Evolutionary conservation across 176 grass and related monocot species (phyloP).

Genomic region (Cocos nucifera): DNA sequence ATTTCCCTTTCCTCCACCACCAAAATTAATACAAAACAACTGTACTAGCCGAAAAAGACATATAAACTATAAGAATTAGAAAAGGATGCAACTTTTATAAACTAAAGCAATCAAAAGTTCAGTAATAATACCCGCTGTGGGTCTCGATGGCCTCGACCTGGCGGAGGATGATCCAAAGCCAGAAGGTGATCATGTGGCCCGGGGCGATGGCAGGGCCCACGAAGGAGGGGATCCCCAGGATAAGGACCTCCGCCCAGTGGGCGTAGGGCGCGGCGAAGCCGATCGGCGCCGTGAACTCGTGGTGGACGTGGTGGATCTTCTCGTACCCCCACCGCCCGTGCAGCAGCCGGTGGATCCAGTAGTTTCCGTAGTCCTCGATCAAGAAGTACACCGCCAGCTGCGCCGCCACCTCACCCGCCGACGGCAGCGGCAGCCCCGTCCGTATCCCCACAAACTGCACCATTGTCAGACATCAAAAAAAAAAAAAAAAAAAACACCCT

Average conservation of each 20-base stretch:
- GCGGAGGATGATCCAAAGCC: conserved; percentile 72
- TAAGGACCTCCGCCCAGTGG: conserved; percentile 81
- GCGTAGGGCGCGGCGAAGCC: conserved; percentile 79
- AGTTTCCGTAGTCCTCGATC: conserved; percentile 78
- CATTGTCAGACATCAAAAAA: too few species aligned
- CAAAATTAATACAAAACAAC: too few species aligned
- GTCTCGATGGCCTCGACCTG: conserved; percentile 84
- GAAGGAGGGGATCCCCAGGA: conserved; percentile 69
- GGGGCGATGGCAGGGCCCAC: conserved; percentile 57
- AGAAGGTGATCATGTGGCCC: conserved; percentile 83
- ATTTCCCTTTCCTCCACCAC: too few species aligned
- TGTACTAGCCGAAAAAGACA: too few species aligned
- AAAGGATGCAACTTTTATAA: too few species aligned
- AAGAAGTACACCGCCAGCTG: conserved; percentile 78
- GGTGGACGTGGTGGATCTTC: conserved; percentile 74
- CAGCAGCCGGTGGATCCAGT: conserved; percentile 80
- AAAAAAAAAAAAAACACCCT: too few species aligned
- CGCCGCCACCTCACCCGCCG: conserved; percentile 52
- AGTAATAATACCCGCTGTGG: conserved; percentile 52
- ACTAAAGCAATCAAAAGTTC: background rate
- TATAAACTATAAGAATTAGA: too few species aligned
- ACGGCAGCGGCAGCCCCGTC: conserved; percentile 53
- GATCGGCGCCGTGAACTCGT: conserved; percentile 74
- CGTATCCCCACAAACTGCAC: conserved; percentile 71
- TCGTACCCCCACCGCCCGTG: conserved; percentile 76